Evolutionary conservation across 2,329 filamentous ascomycete species (phyloP).

Genomic region (Fusarium irregulare): DNA sequence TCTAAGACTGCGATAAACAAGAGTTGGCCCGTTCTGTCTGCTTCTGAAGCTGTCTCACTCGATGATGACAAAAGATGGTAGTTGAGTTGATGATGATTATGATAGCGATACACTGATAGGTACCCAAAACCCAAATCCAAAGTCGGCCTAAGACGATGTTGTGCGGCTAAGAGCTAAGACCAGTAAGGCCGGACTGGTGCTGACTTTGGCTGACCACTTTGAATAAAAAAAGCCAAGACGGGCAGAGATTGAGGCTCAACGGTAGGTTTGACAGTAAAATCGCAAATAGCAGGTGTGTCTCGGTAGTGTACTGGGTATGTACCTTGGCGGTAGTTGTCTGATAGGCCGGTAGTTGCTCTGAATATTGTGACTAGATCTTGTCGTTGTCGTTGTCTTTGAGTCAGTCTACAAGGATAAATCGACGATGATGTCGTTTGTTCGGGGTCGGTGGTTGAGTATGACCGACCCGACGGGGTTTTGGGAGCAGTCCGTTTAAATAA

Average conservation of each 20-base stretch:
- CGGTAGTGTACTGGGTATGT: background rate
- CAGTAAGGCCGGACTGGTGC: constrained; percentile 17
- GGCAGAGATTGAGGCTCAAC: constrained; percentile 27
- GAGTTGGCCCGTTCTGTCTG: constrained; percentile 29
- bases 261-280: background rate
- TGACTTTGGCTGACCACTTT: constrained; percentile 12
- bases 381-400: constrained; percentile 13
- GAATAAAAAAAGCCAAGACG: constrained; percentile 16
- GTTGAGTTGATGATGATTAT: constrained; percentile 13
- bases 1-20: constrained; percentile 22
- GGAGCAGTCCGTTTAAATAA: constrained; percentile 5
- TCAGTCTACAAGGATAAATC: constrained; percentile 25
- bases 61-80: background rate
- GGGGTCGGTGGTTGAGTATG: constrained; percentile 25
- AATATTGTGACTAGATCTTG: constrained; percentile 3
- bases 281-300: background rate
- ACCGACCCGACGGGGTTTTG: constrained; percentile 33
- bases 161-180: constrained; percentile 17
- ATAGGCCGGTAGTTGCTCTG: constrained; percentile 16
- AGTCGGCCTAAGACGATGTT: constrained; percentile 8
- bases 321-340: constrained; percentile 11
- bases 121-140: background rate
- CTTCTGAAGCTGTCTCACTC: background rate
- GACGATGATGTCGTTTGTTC: constrained; percentile 15
- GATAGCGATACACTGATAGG: background rate